These are phyloP conservation scores for Xanthoparmelia taractica DNA, from an alignment of 495 filamentous ascomycete genomes.

Conservation along the genomic window DNA sequence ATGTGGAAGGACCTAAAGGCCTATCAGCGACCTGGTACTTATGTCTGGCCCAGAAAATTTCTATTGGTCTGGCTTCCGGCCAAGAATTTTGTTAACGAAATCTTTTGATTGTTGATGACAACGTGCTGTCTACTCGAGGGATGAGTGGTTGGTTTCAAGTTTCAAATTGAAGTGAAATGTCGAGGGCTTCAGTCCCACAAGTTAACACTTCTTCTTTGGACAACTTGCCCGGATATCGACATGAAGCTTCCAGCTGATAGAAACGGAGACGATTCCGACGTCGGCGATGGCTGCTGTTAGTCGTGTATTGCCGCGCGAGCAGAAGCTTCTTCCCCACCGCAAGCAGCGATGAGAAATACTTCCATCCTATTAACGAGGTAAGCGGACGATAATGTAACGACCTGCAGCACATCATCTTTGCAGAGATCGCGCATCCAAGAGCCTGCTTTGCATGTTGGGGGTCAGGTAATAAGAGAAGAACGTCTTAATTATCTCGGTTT, in stretches of 20 bases:
- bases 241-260: background rate
- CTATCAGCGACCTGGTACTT: slow-evolving; percentile 54
- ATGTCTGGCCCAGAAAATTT: slow-evolving; percentile 49
- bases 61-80: slow-evolving; percentile 57
- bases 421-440: background rate
- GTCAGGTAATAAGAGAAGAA: background rate
- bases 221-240: background rate
- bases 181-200: background rate
- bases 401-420: background rate
- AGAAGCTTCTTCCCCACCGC: background rate
- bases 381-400: background rate
- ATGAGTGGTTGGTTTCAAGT: background rate
- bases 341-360: background rate
- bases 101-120: slow-evolving; percentile 56
- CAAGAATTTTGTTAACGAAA: slow-evolving; percentile 57
- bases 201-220: background rate
- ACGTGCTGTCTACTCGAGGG: background rate
- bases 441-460: background rate
- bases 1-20: slow-evolving; percentile 36
- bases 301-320: background rate
- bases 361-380: background rate
- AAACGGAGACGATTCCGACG: background rate
- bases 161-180: background rate
- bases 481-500: background rate
- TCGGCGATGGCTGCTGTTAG: background rate